These are phyloP conservation scores for Emergomyces africanus DNA, from an alignment of 2,329 filamentous ascomycete genomes.

Conservation along the genomic window DNA sequence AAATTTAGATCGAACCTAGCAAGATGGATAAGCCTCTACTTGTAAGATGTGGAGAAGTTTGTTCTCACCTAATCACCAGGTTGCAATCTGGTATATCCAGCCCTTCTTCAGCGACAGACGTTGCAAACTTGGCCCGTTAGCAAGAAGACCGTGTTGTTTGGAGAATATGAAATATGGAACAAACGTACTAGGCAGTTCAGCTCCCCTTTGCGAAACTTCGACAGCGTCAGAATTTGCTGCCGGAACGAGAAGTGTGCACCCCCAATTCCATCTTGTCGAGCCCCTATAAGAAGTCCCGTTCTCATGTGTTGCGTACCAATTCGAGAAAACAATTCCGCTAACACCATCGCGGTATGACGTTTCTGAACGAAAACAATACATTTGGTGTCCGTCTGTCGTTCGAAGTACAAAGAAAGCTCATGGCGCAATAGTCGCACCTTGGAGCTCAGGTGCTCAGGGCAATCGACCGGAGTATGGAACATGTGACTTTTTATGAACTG, in stretches of 20 bases:
- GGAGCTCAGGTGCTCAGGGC: slow-evolving; percentile 45
- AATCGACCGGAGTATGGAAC: slow-evolving; percentile 28
- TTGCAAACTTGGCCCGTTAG: slow-evolving; percentile 39
- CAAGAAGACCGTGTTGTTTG: neutral
- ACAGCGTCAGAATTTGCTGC: slow-evolving; percentile 60
- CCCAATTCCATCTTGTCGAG: slow-evolving; percentile 35
- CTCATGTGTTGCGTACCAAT: slow-evolving; percentile 48
- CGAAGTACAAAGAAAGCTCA: slow-evolving; percentile 52
- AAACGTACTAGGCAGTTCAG: slow-evolving; percentile 40
- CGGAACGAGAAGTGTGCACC: slow-evolving; percentile 55
- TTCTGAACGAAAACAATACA: slow-evolving; percentile 84
- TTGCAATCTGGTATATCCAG: slow-evolving; percentile 56
- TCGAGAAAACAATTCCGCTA: slow-evolving; percentile 53
- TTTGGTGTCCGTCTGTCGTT: slow-evolving; percentile 42
- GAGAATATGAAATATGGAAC: neutral
- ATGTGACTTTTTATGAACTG: slow-evolving; percentile 41
- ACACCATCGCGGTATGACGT: slow-evolving; percentile 60
- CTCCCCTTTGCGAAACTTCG: slow-evolving; percentile 47
- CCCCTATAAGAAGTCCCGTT: slow-evolving; percentile 52
- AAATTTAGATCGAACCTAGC: slow-evolving; percentile 69
- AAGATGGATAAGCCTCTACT: slow-evolving; percentile 25
- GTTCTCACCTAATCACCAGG: slow-evolving; percentile 39
- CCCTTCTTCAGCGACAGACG: slow-evolving; percentile 53
- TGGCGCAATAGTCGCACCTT: slow-evolving; percentile 56
- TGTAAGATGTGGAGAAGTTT: neutral